A percentile compares a stretch with the other conserved stretches of the same genome.
Conservation (phyloP, 345 rosid genomes). For the Reutealis trisperma region DNA sequence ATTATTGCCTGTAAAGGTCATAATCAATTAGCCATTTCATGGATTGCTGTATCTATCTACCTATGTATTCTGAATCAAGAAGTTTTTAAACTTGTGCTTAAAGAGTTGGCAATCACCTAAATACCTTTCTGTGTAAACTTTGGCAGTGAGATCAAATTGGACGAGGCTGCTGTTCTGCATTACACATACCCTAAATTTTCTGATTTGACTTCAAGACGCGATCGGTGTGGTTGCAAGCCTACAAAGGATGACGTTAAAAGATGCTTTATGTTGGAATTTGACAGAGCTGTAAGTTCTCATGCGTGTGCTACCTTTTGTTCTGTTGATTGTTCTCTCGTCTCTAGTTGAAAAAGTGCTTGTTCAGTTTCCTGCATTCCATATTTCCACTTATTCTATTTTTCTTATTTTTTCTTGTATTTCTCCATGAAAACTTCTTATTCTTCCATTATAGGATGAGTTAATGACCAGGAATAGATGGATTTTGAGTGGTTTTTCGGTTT, state of each 20-base stretch:
- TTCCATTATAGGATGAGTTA: neutral
- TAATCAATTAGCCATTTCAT: neutral
- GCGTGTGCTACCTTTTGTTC: neutral
- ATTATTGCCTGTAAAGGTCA: neutral
- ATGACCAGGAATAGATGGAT: neutral
- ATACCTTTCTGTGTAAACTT: constrained; percentile 1
- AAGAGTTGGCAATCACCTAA: neutral
- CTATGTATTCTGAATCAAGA: neutral
- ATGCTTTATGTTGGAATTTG: constrained; percentile 97
- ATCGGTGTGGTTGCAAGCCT: constrained; percentile 99
- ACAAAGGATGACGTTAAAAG: constrained; percentile 92
- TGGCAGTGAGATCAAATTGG: constrained; percentile 69
- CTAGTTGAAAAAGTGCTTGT: neutral
- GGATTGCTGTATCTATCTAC: neutral
- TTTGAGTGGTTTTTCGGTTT: neutral
- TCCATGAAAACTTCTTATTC: too few relatives aligned
- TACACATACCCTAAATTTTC: constrained; percentile 88
- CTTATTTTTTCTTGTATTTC: neutral
- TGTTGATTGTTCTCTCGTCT: neutral
- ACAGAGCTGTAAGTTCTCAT: constrained; percentile 78
- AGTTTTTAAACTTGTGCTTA: constrained; percentile 1
- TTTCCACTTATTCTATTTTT: neutral
- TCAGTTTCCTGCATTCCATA: neutral
- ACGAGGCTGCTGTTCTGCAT: constrained; percentile 88
- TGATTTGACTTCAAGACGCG: constrained; percentile 93